phyloP scores from a whole-genome alignment of 805 yeast species.

The Candida orba region DNA sequence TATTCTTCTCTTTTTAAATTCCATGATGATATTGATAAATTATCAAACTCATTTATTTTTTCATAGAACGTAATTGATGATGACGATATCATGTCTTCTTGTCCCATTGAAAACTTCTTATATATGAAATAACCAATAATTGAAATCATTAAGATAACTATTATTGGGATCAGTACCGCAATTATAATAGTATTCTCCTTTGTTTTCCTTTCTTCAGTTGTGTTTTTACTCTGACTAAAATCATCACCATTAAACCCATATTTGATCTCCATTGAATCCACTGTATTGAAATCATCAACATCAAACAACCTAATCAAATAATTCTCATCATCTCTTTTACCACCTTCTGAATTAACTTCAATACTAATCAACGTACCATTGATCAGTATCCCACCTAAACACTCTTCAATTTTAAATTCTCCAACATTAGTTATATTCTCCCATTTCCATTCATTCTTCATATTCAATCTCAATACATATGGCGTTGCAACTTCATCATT shows the following conservation, averaged over 20 bases:
- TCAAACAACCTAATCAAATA: constrained; percentile 38
- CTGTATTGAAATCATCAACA: constrained; percentile 27
- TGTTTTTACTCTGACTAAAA: neutral
- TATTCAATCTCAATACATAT: constrained; percentile 16
- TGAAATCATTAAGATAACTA: constrained; percentile 19
- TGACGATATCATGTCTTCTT: neutral
- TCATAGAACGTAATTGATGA: constrained; percentile 12
- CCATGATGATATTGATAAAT: constrained; percentile 22
- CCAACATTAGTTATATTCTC: constrained; percentile 18
- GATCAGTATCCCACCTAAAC: constrained; percentile 44
- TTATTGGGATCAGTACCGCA: constrained; percentile 23
- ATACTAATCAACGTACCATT: constrained; percentile 44
- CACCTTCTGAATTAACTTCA: constrained; percentile 16
- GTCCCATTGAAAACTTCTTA: constrained; percentile 5
- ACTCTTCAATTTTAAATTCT: constrained; percentile 22
- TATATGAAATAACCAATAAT: constrained; percentile 7
- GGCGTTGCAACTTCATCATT: constrained; percentile 36
- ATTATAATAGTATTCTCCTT: constrained; percentile 5
- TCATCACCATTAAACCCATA: too few relatives aligned
- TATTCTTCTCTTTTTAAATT: constrained; percentile 18
- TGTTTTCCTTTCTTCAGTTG: neutral
- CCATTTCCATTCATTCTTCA: constrained; percentile 20
- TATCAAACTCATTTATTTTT: constrained; percentile 17
- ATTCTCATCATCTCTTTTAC: constrained; percentile 15
- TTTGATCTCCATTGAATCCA: constrained; percentile 12